phyloP scores from a whole-genome alignment of 257 asterid genomes.

The Solanum arcanum region DNA sequence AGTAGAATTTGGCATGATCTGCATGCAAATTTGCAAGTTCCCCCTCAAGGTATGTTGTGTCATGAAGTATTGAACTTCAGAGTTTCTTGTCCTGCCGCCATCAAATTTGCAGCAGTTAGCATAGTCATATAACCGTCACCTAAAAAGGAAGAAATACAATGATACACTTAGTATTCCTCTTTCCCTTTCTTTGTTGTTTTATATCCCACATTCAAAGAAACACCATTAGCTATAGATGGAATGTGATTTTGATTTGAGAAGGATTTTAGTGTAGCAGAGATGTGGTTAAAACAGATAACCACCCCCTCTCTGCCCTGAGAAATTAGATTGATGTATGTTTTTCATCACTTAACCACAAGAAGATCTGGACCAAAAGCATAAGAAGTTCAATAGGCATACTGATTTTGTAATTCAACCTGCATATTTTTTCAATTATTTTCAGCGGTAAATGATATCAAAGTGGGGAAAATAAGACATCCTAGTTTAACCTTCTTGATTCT shows the following conservation, averaged over 20 bases:
- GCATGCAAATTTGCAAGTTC: slow-evolving; percentile 62
- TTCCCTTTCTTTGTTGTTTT: background rate
- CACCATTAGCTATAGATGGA: background rate
- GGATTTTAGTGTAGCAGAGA: background rate
- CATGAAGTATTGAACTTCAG: background rate
- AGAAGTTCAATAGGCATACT: background rate
- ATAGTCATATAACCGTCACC: background rate
- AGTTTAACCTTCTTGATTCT: background rate
- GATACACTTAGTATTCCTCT: background rate
- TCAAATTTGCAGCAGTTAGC: background rate
- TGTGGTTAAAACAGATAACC: background rate
- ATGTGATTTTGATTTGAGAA: background rate
- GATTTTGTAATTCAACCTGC: background rate
- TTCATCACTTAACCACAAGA: background rate
- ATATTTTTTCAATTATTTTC: background rate
- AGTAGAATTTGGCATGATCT: slow-evolving; percentile 48
- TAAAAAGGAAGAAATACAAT: background rate
- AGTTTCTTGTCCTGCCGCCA: background rate
- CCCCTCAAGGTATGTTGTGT: slow-evolving; percentile 48
- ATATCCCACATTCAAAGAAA: background rate
- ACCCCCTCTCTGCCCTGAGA: background rate
- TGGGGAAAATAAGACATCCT: background rate
- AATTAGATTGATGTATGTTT: background rate
- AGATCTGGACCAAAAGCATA: background rate
- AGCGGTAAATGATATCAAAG: background rate